Evolutionary conservation across 1,284 basidiomycete genomes (phyloP), one percentile per base, ranked within the genome.

Genomic region (Ustilago crameri): DNA sequence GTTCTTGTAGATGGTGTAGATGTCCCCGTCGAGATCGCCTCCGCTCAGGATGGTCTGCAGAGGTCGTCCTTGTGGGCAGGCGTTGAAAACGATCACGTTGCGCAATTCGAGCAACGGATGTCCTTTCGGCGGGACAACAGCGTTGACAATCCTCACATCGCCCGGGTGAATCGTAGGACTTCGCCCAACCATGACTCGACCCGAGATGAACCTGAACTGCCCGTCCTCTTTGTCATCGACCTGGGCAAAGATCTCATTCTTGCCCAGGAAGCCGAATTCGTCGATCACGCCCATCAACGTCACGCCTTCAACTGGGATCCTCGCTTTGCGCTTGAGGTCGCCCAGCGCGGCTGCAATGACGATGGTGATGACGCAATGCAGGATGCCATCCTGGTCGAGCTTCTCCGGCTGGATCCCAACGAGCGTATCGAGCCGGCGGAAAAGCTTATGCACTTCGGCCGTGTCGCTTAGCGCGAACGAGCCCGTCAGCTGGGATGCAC

Each of bases 1-100:
- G 41, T 76, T 74, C 9, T 86, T 85, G 38, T 90, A 74, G 58
- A 71, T 60, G 74, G 88, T 89, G 35, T 86, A 74, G 17, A 65
- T 42, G 46, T 76, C 74, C 2, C 74, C 74, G 42, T 76, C 71
- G 9, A 72, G 32, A 23, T 76, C 74, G 15, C 62, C 74, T 5
- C 66, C 65, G 23, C 59, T 54, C 14, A 76, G 63, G 42, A 71
- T 74, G 15, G 62, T 60, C n/a, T 61, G 59, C 18, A 76, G 53
- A 3, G 68, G 66, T 9, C 71, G 49, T 2, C 43, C 55, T 1
- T 35, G 26, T 5, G 52, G 51, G 22, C 48, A 30, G 27, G 56
- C 61, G 40, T 42, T 67, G 54, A 76, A 74, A 17, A 74, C 67
- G 37, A 76, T 26, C 18, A 61, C 63, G 34, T 76, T 76, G 41